Evolutionary conservation across 768 basidiomycete species (phyloP), one percentile per base, ranked within the genome.

Genomic region (Rhodosporidiobolus sp.): DNA sequence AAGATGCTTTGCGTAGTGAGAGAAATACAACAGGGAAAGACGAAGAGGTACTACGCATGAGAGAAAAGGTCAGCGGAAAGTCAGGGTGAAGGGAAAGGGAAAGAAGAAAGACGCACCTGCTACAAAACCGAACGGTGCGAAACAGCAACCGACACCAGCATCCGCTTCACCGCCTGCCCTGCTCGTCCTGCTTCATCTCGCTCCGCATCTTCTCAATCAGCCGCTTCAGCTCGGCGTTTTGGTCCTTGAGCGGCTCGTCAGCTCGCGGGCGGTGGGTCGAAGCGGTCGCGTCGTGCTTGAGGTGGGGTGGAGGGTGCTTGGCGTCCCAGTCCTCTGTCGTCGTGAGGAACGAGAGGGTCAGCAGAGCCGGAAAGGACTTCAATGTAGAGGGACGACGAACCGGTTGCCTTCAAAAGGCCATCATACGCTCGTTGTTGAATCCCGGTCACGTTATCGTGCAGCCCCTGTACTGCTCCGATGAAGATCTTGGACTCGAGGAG

Each of bases 361-460:
- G n/a, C 14, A 10, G 19, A 22, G n/a, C 24, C 24, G 38, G 11
- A 20, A 26, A 28, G 38, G 46, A 24, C 20, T 14, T 1, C 4
- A 14, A 38, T 11, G 26, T 20, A 28, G 30, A 26, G 1, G 32
- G 34, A 9, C 26, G 4, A 46, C 60, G 60, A n/a, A 68, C 71
- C 65, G 4, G 65, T 67, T 10, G 71, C 71, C 26, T 57, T 55
- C 7, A 67, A 28, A 3, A 72, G 57, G 4, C 62, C 45, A 49
- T 72, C 71, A 66, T 72, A 72, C 4, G 71, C 71, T 4, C 71
- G 56, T 26, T 59, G 61, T 35, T 72, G 71, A 1, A 68, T 11
- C 12, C 32, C 11, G 2, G 63, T 60, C 1, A 72, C 71, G 24
- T 26, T 49, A 0, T 62, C 62, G 20, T 72, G 66, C 6, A 72